Evolutionary conservation across 2,329 filamentous ascomycete species (phyloP).

Genomic region (Diaporthe ampelina): DNA sequence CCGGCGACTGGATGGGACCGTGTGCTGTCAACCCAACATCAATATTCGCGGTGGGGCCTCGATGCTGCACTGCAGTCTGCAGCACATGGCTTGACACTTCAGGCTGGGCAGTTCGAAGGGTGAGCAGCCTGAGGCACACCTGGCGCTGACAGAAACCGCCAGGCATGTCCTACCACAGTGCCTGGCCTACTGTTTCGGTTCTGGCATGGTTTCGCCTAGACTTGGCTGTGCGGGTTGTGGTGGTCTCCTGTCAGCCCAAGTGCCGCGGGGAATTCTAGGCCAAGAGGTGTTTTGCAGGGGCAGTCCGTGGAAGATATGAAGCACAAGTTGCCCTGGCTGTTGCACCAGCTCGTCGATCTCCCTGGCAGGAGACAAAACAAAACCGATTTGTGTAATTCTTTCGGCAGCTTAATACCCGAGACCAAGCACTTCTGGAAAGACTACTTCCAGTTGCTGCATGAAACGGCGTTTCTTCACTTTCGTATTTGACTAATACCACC

Average conservation of each 20-base stretch:
- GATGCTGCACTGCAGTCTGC: slow-evolving; percentile 9
- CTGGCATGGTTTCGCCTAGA: slow-evolving; percentile 22
- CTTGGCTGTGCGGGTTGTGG: slow-evolving; percentile 22
- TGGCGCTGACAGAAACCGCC: slow-evolving; percentile 6
- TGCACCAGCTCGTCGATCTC: slow-evolving; percentile 28
- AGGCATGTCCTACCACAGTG: background rate
- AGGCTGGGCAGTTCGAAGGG: background rate
- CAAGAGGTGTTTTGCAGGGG: slow-evolving; percentile 22
- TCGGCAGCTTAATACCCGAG: slow-evolving; percentile 29
- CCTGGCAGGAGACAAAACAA: slow-evolving; percentile 22
- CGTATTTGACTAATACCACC: slow-evolving; percentile 12
- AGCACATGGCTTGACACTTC: slow-evolving; percentile 5
- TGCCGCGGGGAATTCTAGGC: slow-evolving; percentile 28
- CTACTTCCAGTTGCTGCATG: background rate
- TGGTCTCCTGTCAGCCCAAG: slow-evolving; percentile 26
- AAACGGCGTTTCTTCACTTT: slow-evolving; percentile 22
- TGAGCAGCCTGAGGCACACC: background rate
- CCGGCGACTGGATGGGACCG: background rate
- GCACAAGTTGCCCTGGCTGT: slow-evolving; percentile 28
- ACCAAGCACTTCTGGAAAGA: slow-evolving; percentile 2
- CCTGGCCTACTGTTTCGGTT: slow-evolving; percentile 15
- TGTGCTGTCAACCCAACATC: slow-evolving; percentile 24
- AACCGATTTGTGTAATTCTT: slow-evolving; percentile 20
- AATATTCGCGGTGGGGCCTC: slow-evolving; percentile 16
- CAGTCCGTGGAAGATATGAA: slow-evolving; percentile 27